Conservation (phyloP, 2,329 filamentous ascomycete species). For the Penicillium sp. region DNA sequence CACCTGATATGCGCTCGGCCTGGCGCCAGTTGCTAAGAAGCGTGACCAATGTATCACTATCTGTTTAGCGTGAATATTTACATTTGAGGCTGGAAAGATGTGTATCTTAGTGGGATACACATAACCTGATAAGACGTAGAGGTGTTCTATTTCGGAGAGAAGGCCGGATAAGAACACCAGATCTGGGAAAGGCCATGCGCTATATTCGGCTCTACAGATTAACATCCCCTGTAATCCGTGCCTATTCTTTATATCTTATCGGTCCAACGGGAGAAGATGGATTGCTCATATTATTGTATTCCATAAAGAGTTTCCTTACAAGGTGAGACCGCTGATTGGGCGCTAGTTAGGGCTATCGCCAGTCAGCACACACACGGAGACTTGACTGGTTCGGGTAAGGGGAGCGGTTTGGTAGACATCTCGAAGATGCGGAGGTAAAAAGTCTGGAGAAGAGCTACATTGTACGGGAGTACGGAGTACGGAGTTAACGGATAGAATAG, state of each 20-base stretch:
- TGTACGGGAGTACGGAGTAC: neutral
- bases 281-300: conserved; percentile 15
- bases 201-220: neutral
- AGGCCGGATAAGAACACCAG: conserved; percentile 6
- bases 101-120: neutral
- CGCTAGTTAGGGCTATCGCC: conserved; percentile 1
- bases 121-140: conserved; percentile 9
- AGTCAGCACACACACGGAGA: neutral
- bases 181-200: conserved; percentile 9
- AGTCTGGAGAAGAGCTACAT: conserved; percentile 6
- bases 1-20: conserved; percentile 30
- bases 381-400: conserved; percentile 1
- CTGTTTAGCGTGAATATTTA: conserved; percentile 1
- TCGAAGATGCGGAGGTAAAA: conserved; percentile 4
- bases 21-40: conserved; percentile 25
- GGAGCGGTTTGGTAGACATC: neutral
- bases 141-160: conserved; percentile 1
- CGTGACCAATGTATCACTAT: conserved; percentile 28
- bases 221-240: neutral
- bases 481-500: neutral
- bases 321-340: conserved; percentile 8
- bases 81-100: neutral
- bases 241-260: conserved; percentile 15
- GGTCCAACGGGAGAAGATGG: conserved; percentile 23
- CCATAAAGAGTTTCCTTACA: conserved; percentile 6